These are phyloP conservation scores for Skeletonema costatum DNA, from an alignment of 108 stramenopile species.

Conservation along the genomic window DNA sequence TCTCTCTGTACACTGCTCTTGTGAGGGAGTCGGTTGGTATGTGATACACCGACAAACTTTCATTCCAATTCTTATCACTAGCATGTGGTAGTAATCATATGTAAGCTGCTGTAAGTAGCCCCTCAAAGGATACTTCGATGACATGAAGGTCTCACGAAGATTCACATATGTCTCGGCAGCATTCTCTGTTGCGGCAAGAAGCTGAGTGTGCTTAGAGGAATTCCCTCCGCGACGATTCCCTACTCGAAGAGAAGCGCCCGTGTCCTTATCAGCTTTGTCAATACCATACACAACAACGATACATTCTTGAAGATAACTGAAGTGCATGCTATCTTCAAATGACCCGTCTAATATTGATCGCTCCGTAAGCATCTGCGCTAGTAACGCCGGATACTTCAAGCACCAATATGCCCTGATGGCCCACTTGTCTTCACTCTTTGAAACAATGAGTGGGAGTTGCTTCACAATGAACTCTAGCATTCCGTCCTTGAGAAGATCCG, in stretches of 20 bases:
- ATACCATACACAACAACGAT: background rate
- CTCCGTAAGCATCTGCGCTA: too few species aligned
- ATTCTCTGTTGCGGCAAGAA: background rate
- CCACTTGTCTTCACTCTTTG: too few species aligned
- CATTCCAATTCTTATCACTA: background rate
- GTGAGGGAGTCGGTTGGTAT: background rate
- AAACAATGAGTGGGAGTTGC: too few species aligned
- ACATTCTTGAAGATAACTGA: too few species aligned
- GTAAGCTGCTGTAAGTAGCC: background rate
- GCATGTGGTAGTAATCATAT: background rate
- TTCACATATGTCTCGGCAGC: background rate
- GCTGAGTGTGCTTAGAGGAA: background rate
- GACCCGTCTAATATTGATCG: too few species aligned
- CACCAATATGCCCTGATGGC: too few species aligned
- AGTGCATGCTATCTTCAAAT: too few species aligned
- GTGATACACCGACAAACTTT: background rate
- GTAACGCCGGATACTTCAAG: too few species aligned
- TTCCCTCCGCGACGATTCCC: background rate
- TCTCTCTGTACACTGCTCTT: background rate
- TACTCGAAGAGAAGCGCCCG: background rate
- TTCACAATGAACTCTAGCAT: too few species aligned
- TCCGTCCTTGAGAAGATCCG: too few species aligned
- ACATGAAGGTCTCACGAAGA: background rate
- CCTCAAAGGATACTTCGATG: background rate
- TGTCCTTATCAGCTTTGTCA: background rate